A percentile compares a stretch with the other conserved stretches of the same genome.
These are phyloP conservation scores for Xylaria sp. DNA, from an alignment of 2,329 filamentous ascomycete species.

Conservation along the genomic window DNA sequence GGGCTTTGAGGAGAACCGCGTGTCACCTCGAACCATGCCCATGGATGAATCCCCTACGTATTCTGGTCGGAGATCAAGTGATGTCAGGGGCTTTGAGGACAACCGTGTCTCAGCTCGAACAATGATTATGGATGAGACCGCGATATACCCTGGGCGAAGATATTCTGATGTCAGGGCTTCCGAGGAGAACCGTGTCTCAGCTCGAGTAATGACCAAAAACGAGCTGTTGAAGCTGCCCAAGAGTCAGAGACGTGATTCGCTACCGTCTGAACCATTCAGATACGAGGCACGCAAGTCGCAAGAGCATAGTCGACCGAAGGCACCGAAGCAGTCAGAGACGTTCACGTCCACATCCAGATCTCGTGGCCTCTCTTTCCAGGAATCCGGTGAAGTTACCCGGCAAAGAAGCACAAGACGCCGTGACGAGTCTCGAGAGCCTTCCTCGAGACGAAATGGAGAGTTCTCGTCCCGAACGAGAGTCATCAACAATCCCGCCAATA, in stretches of 20 bases:
- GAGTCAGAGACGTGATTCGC: neutral
- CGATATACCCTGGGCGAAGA: slow-evolving; percentile 32
- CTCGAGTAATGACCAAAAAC: slow-evolving; percentile 11
- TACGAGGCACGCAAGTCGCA: slow-evolving; percentile 1
- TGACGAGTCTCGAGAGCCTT: slow-evolving; percentile 15
- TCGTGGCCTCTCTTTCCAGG: slow-evolving; percentile 17
- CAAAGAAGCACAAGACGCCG: slow-evolving; percentile 14
- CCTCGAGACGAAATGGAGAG: slow-evolving; percentile 19
- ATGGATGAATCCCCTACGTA: no score
- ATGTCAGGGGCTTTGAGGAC: slow-evolving; percentile 37
- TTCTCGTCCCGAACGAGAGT: slow-evolving; percentile 6
- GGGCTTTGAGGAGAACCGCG: no score
- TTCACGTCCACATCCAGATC: slow-evolving; percentile 12
- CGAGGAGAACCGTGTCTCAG: slow-evolving; percentile 31
- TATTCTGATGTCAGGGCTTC: slow-evolving; percentile 38
- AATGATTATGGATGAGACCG: slow-evolving; percentile 26
- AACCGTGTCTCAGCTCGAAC: slow-evolving; percentile 19
- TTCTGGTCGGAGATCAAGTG: slow-evolving; percentile 32
- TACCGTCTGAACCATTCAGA: slow-evolving; percentile 13
- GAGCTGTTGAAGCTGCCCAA: slow-evolving; percentile 12
- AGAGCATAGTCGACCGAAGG: slow-evolving; percentile 14
- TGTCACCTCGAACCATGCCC: no score
- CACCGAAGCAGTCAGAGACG: slow-evolving; percentile 32
- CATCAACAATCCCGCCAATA: slow-evolving; percentile 3
- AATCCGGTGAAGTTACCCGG: slow-evolving; percentile 21